Base-by-base conservation (phyloP, 192 early-diverging fungal species). In the Rhizoclosmatium globosum region DNA sequence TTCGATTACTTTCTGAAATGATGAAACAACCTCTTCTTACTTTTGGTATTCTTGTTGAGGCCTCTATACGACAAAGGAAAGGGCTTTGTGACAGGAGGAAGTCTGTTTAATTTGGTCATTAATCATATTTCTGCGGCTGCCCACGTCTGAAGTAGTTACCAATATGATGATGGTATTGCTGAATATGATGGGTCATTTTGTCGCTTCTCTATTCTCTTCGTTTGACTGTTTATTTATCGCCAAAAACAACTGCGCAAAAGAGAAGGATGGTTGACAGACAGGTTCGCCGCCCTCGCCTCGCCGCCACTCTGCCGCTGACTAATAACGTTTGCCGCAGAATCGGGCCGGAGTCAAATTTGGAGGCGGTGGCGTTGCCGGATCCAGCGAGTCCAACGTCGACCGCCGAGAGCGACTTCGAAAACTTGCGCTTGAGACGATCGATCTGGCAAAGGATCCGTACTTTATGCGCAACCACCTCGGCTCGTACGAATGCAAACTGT, bases 361-460 rank as follows among this genome's bases (percentile, higher is more conserved):
- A 47, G 89, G 93, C 38, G 97, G 94, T 45, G 95, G 94, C 75
- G 93, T 96, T 0, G 94, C 95, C 56, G 91, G 95, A 47, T 77
- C 84, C 19, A 92, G 92, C 11, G 95, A 99, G 79, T 87, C 89
- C 42, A 97, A 98, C 83, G 94, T 97, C 3, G 95, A 95, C 81
- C 90, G 97, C n/a, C 91, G 96, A 58, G 97, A 99, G 75, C 93
- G 97, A 74, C 94, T 97, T 61, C 94, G 96, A 58, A 95, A 94
- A 76, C 91, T 99, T 23, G 96, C 96, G 3, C 82, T 99, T 47
- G 97, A 99, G 76, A 97, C 96, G 2, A 97, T 99, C 74, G 96
- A 97, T 86, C 85, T 99, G 56, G 91, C 94, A 64, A 98, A 94
- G 77, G 97, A 99, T 82, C 97, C 97, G 42, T 99, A 99, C 79